Conservation (phyloP, 179 eudicot species). For the Drosera spatulata region DNA sequence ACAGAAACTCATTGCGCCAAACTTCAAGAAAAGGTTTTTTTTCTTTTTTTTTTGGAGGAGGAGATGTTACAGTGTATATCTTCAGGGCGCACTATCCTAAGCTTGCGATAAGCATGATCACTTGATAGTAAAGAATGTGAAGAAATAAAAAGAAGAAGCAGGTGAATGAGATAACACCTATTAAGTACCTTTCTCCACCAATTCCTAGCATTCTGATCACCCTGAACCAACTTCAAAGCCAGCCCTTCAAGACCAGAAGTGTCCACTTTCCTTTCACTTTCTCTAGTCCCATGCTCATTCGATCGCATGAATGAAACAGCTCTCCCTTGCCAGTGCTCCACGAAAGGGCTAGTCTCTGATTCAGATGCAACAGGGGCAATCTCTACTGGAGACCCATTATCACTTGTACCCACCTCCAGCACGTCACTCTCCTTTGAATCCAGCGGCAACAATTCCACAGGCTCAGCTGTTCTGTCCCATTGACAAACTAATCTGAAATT, state of each 20-base stretch:
- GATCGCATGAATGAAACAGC: conserved; percentile 72
- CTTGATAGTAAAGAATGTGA: too few relatives aligned
- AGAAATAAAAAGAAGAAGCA: background rate
- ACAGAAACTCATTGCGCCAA: too few relatives aligned
- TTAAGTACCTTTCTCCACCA: conserved; percentile 91
- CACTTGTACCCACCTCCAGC: conserved; percentile 16
- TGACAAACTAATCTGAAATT: conserved; percentile 48
- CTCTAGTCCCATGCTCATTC: conserved; percentile 60
- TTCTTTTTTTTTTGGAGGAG: too few relatives aligned
- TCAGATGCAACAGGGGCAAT: conserved; percentile 19
- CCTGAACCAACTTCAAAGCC: conserved; percentile 73
- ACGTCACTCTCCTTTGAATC: conserved; percentile 25
- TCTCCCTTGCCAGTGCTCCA: conserved; percentile 92
- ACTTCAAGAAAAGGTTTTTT: too few relatives aligned
- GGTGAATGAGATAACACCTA: background rate
- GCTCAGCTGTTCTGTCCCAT: conserved; percentile 60
- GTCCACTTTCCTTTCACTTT: conserved; percentile 49
- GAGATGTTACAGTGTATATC: too few relatives aligned
- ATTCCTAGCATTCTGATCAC: conserved; percentile 70
- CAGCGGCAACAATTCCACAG: conserved; percentile 33
- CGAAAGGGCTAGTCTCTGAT: conserved; percentile 49
- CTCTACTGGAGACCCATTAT: conserved; percentile 25
- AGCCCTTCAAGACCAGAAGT: conserved; percentile 82
- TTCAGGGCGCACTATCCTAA: too few relatives aligned
- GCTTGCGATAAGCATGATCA: too few relatives aligned